Base-by-base conservation (phyloP, 148 eudicot species). In the Mesembryanthemum crystallinum region DNA sequence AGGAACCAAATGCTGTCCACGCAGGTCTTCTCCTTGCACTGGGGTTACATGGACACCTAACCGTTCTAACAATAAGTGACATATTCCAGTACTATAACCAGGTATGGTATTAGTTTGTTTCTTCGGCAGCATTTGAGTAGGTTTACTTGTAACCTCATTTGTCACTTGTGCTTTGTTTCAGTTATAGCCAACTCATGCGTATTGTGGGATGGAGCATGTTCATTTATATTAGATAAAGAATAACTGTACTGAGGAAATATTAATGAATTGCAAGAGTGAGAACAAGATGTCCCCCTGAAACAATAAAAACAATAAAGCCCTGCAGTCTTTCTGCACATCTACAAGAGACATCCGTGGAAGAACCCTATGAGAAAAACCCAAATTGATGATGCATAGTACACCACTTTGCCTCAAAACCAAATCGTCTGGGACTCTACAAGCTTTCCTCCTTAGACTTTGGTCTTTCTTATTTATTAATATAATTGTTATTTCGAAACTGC, bases 1-100 rank as follows among this genome's bases (percentile, higher is more conserved):
- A 85, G 76, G 96, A 95, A 84, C 91, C 97, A 73, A 86, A 87
- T 85, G 86, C 86, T 75, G 73, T 79, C 81, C 99, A 95, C 83
- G 99, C 96, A 35, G 99, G 99, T 52, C 92, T 95, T 78, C 97
- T 95, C 73, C 89, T 95, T 82, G 96, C 97, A 37, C 73, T 95
- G 80, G 99, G 99, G 59, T 85, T 95, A 71, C 99, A 95, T 82
- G 94, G 97, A 78, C 89, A 92, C 81, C 83, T 95, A 67, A 85
- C 82, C 73, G 94, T 95, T 67, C 82, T 95, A 77, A 86, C 85
- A 39, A 91, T 90, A 73, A 87, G 95, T 45, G 99, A 95, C 75
- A 86, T 90, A 79, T 95, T 88, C 80, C 90, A 87, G 64, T 92
- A 95, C 77, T 92, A 86, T 83, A 76, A 85, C 4, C 89, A 92